phyloP scores from a whole-genome alignment of 2,329 filamentous ascomycete species.

The Magnaporthiopsis poae region DNA sequence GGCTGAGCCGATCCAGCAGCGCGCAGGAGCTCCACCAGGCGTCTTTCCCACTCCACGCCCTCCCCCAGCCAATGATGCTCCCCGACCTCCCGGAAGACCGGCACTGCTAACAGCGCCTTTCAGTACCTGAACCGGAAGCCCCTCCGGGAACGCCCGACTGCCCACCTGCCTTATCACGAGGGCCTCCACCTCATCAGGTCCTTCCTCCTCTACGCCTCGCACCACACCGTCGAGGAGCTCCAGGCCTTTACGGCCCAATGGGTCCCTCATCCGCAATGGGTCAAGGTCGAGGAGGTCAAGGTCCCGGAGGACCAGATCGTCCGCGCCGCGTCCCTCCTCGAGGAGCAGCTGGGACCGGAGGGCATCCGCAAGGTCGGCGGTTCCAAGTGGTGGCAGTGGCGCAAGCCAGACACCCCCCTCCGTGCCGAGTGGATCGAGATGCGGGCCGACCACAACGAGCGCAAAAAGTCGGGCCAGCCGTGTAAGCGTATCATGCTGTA shows the following conservation, averaged over 20 bases:
- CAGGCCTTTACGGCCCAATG: constrained; percentile 86
- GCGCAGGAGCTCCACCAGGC: neutral
- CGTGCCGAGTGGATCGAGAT: constrained; percentile 95
- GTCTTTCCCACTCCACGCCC: neutral
- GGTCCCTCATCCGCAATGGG: constrained; percentile 83
- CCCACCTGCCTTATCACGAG: constrained; percentile 88
- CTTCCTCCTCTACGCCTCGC: constrained; percentile 75
- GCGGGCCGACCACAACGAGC: constrained; percentile 66
- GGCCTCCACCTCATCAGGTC: constrained; percentile 77
- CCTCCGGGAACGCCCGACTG: constrained; percentile 69
- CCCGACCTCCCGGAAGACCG: neutral
- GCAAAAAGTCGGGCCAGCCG: constrained; percentile 50
- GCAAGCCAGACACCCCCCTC: constrained; percentile 54
- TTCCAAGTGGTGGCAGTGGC: constrained; percentile 82
- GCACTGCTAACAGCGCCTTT: neutral
- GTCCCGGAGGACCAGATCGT: constrained; percentile 56
- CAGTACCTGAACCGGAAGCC: constrained; percentile 76
- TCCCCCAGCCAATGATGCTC: neutral
- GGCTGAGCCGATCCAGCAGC: neutral
- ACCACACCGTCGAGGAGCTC: constrained; percentile 84
- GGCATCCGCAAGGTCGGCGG: constrained; percentile 72
- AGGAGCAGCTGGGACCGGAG: constrained; percentile 64
- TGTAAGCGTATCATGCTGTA: constrained; percentile 80
- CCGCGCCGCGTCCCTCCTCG: constrained; percentile 56
- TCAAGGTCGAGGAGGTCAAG: constrained; percentile 61